Conservation (phyloP, 352 stramenopile species). For the Phytophthora rubi region DNA sequence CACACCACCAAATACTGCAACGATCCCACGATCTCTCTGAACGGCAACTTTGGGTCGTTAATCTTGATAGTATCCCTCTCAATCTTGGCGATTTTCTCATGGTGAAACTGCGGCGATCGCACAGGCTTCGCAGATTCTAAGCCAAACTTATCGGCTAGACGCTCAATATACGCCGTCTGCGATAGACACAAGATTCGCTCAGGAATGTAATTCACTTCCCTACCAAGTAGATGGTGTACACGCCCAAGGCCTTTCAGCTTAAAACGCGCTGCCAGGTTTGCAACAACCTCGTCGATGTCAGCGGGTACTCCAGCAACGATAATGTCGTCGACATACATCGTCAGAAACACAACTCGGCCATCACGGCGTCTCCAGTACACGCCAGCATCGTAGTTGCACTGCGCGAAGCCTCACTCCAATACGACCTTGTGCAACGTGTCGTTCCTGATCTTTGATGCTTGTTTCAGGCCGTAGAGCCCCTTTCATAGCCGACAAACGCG, state of each 20-base stretch:
- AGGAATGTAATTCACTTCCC: slow-evolving; percentile 5
- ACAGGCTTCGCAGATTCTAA: not conserved
- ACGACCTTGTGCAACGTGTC: slow-evolving; percentile 12
- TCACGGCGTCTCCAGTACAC: slow-evolving; percentile 4
- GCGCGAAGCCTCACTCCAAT: not conserved
- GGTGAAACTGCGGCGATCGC: not conserved
- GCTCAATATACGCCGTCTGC: slow-evolving; percentile 2
- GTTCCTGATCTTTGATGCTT: slow-evolving; percentile 15
- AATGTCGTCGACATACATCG: slow-evolving; percentile 12
- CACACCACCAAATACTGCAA: slow-evolving; percentile 9
- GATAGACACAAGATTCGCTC: slow-evolving; percentile 2
- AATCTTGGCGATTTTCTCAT: not conserved
- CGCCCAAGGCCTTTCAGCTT: slow-evolving; percentile 7
- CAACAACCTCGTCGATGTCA: slow-evolving; percentile 2
- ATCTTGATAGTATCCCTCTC: slow-evolving; percentile 3
- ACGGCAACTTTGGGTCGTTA: slow-evolving; percentile 6
- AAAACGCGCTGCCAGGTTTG: not conserved
- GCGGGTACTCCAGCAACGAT: not conserved
- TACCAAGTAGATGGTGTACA: not conserved
- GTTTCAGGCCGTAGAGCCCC: no score
- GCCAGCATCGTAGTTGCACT: slow-evolving; percentile 10
- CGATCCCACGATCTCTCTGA: slow-evolving; percentile 3
- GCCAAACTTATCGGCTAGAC: not conserved
- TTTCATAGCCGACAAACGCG: no score
- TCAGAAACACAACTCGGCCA: slow-evolving; percentile 4